A percentile compares a stretch with the other conserved stretches of the same genome.
Conservation (phyloP, 768 basidiomycete species). For the Auriscalpium vulgare region DNA sequence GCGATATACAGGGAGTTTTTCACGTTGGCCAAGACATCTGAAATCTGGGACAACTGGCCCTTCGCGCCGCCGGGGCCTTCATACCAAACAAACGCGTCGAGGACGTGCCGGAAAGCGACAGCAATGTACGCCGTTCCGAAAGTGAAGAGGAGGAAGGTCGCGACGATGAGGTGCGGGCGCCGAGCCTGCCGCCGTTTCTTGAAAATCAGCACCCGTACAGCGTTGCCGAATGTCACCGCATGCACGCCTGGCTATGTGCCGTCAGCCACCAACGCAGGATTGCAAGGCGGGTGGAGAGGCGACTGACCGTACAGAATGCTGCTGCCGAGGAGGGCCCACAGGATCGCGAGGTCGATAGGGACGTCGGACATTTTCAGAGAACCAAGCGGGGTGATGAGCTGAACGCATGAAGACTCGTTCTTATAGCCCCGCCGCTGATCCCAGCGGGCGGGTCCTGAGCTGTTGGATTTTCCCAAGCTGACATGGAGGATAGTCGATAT, state of each 20-base stretch:
- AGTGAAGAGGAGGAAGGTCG: conserved; percentile 30
- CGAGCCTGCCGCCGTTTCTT: background rate
- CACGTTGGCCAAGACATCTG: conserved; percentile 35
- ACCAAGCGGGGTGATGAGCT: background rate
- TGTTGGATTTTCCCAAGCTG: too few relatives aligned
- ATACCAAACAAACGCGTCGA: conserved; percentile 34
- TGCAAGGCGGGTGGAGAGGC: background rate
- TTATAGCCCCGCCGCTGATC: too few relatives aligned
- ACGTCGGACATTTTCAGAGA: background rate
- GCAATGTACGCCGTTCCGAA: conserved; percentile 33
- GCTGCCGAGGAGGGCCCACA: background rate
- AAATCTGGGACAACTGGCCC: conserved; percentile 27
- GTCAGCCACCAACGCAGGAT: background rate
- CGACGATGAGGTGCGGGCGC: conserved; percentile 23
- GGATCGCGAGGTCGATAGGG: background rate
- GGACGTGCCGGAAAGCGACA: conserved; percentile 32
- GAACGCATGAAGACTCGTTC: too few relatives aligned
- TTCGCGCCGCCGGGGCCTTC: conserved; percentile 21
- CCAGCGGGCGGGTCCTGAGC: too few relatives aligned
- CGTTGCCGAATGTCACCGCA: background rate
- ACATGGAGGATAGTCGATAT: too few relatives aligned
- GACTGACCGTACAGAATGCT: background rate
- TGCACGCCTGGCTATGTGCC: background rate
- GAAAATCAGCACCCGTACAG: background rate
- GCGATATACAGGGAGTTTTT: conserved; percentile 32